Evolutionary conservation across 164 flowering plant genomes (phyloP).

Genomic region (Houttuynia cordata): DNA sequence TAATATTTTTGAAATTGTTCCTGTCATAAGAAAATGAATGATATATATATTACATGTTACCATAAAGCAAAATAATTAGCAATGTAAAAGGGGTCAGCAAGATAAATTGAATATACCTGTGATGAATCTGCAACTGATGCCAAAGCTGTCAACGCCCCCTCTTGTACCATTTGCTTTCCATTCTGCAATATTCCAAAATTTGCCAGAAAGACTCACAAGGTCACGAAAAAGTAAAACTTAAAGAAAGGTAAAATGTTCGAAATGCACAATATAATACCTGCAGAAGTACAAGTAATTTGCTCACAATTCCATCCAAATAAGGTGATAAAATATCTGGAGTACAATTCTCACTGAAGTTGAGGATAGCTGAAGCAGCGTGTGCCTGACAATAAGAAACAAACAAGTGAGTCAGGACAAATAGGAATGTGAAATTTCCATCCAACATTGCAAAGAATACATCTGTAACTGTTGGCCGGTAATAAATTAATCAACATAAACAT

Average conservation of each 20-base stretch:
- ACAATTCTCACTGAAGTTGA: slow-evolving; percentile 97
- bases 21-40: slow-evolving; percentile 21
- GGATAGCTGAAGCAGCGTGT: slow-evolving; percentile 98
- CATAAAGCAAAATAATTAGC: not conserved
- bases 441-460: not conserved
- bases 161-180: slow-evolving; percentile 99
- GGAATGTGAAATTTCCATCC: not conserved
- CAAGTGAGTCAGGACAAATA: not conserved
- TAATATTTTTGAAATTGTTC: slow-evolving; percentile 94
- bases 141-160: slow-evolving; percentile 98
- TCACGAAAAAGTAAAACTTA: too few species aligned
- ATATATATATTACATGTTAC: too few species aligned
- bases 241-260: not conserved
- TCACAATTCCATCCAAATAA: slow-evolving; percentile 84
- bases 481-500: not conserved
- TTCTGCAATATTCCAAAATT: slow-evolving; percentile 32
- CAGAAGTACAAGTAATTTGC: slow-evolving; percentile 85
- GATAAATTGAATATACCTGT: slow-evolving; percentile 42
- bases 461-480: not conserved
- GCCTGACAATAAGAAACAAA: slow-evolving; percentile 36
- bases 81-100: not conserved
- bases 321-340: slow-evolving; percentile 91
- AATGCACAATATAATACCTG: slow-evolving; percentile 40
- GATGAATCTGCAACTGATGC: slow-evolving; percentile 99
- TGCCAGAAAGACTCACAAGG: too few species aligned